phyloP scores from a whole-genome alignment of 2,329 filamentous ascomycete genomes.

The Pezicula carpinea region DNA sequence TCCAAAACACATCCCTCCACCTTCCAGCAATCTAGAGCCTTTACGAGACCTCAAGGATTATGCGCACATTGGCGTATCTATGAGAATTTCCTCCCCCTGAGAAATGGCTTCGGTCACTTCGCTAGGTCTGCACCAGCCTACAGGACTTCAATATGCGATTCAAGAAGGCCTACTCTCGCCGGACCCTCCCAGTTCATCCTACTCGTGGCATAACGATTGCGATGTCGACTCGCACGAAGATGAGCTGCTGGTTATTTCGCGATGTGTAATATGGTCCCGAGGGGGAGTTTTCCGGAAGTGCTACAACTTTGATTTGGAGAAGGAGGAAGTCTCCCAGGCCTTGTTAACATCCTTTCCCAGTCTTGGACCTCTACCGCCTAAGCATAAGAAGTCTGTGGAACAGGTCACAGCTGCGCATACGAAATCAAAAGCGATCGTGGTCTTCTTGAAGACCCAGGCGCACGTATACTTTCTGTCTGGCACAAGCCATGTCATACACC shows the following conservation, averaged over 20 bases:
- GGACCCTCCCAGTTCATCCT: slow-evolving; percentile 61
- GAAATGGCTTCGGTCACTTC: slow-evolving; percentile 87
- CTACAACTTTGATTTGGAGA: slow-evolving; percentile 82
- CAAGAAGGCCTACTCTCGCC: slow-evolving; percentile 70
- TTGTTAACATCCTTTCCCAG: slow-evolving; percentile 74
- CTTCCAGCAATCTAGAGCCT: too few relatives aligned
- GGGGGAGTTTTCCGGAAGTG: slow-evolving; percentile 79
- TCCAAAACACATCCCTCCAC: too few relatives aligned
- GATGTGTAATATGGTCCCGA: slow-evolving; percentile 68
- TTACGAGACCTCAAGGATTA: background rate
- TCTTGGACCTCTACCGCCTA: slow-evolving; percentile 25
- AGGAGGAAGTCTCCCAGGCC: slow-evolving; percentile 81
- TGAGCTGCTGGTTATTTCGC: slow-evolving; percentile 26
- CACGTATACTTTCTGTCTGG: slow-evolving; percentile 91
- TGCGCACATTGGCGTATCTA: background rate
- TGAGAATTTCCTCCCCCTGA: slow-evolving; percentile 6
- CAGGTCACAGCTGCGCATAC: slow-evolving; percentile 22
- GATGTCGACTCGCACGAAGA: slow-evolving; percentile 36
- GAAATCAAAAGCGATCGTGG: slow-evolving; percentile 68
- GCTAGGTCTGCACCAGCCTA: slow-evolving; percentile 84
- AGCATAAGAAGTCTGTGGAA: slow-evolving; percentile 13
- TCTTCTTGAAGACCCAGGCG: slow-evolving; percentile 87
- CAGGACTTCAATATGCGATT: slow-evolving; percentile 77
- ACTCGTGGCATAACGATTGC: slow-evolving; percentile 68
- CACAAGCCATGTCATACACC: slow-evolving; percentile 81